A percentile compares a stretch with the other conserved stretches of the same genome.
Evolutionary conservation across 306 rosid species (phyloP).

Genomic region (Lathyrus tuberosus): DNA sequence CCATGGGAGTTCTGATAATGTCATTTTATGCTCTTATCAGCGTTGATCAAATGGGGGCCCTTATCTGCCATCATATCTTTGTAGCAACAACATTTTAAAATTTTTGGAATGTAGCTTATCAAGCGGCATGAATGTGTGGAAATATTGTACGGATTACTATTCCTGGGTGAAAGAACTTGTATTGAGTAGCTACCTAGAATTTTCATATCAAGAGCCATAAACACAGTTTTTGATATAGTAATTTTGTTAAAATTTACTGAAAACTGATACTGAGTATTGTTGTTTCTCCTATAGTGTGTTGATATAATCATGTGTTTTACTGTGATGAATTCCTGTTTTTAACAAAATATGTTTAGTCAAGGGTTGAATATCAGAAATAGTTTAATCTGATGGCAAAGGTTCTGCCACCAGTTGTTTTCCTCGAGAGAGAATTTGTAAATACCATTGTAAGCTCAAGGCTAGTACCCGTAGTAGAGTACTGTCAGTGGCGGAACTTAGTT

Average conservation of each 20-base stretch:
- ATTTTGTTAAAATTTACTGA: not conserved
- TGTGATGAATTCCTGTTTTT: not conserved
- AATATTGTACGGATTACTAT: not conserved
- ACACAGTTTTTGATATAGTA: not conserved
- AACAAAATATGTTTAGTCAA: not conserved
- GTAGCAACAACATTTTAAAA: slow-evolving; percentile 12
- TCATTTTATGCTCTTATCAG: slow-evolving; percentile 16
- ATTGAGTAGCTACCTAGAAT: slow-evolving; percentile 14
- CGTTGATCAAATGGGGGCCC: slow-evolving; percentile 11
- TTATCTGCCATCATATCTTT: slow-evolving; percentile 11
- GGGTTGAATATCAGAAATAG: not conserved
- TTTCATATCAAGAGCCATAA: not conserved
- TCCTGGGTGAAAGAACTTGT: slow-evolving; percentile 10
- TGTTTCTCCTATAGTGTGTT: not conserved
- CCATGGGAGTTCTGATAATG: slow-evolving; percentile 6
- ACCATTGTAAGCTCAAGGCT: not conserved
- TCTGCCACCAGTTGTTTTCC: not conserved
- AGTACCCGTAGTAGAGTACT: not conserved
- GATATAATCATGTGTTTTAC: not conserved
- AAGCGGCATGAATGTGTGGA: slow-evolving; percentile 20
- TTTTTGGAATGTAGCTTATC: slow-evolving; percentile 23
- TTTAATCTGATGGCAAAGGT: not conserved
- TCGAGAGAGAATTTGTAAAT: not conserved
- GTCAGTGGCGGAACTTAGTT: no score
- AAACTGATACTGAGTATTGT: not conserved